Evolutionary conservation across 768 basidiomycete genomes (phyloP), one percentile per base, ranked within the genome.

Genomic region (Leccinum longicurvipes): DNA sequence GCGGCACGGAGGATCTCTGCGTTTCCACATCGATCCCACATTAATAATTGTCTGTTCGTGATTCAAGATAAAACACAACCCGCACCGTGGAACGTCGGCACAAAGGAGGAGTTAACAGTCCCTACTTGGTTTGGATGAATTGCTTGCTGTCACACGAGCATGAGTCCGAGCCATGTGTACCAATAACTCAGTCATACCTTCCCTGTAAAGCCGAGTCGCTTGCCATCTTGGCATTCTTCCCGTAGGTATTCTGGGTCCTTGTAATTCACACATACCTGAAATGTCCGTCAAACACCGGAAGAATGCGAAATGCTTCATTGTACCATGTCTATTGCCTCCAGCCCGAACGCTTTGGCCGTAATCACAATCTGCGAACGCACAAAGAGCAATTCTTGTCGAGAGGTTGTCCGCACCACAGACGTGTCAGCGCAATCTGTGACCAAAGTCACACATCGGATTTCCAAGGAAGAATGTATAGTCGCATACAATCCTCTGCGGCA

Each of bases 301-400:
- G 12, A 46, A n/a, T 24, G 24, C 6, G 24, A n/a, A 29, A 32
- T n/a, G 41, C 23, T 12, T 10, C 10, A 28, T 11, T 17, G n/a
- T 44, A 89, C 95, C 89, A 97, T 90, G 69, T 98, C 95, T 63
- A 98, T 91, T 3, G 93, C 90, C 21, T 87, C 83, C 8, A 97
- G 76, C 0, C 82, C 83, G 63, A 87, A 93, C 4, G 93, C 89
- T 65, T 88, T 92, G 6, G 95, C 93, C 0, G 84, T 82, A 45
- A 88, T 80, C 10, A 89, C 90, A 46, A 96, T 82, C 55, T 85
- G 82, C 1, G 91, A 93, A 12, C 95, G 85, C 8, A 93, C 86
- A 61, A 83, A 93, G 6, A 94, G 77, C 34, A 98, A 74, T 67
- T 97, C 95, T 41, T 75, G 76, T 27, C 90, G 82, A 8, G 88